Evolutionary conservation across 1,284 basidiomycete species (phyloP).

Genomic region (Fomitopsis pinicola): DNA sequence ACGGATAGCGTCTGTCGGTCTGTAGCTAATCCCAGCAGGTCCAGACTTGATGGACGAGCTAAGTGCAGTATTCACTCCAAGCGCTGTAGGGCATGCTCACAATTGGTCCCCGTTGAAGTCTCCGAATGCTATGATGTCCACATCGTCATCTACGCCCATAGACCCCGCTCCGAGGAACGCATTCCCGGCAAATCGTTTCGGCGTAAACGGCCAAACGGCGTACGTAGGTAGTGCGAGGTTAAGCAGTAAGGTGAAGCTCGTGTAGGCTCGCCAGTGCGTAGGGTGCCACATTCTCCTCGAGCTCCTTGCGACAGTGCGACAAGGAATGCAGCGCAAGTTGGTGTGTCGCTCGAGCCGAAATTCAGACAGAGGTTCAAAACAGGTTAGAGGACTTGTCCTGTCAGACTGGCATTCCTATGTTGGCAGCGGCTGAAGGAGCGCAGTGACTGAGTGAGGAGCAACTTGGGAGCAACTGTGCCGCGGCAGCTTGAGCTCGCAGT

Average conservation of each 20-base stretch:
- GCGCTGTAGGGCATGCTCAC: conserved; percentile 40
- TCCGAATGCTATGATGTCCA: conserved; percentile 82
- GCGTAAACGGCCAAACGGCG: conserved; percentile 75
- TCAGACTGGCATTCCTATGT: no score
- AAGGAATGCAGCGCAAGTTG: no score
- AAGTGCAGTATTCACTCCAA: not conserved
- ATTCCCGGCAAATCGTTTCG: conserved; percentile 85
- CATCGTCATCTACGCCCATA: conserved; percentile 72
- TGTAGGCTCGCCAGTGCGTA: not conserved
- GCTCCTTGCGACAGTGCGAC: no score
- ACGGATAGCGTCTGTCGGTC: conserved; percentile 74
- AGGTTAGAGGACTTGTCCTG: no score
- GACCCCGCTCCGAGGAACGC: conserved; percentile 78
- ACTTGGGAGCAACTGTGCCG: no score
- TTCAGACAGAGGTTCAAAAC: no score
- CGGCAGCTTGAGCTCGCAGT: no score
- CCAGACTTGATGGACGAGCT: conserved; percentile 48
- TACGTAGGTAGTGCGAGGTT: not conserved
- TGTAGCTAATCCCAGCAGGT: conserved; percentile 71
- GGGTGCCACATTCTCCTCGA: not conserved
- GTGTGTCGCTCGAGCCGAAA: no score
- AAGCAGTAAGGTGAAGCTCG: not conserved
- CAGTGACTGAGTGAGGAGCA: no score
- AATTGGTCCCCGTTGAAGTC: conserved; percentile 96
- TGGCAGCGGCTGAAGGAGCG: no score